phyloP scores from a whole-genome alignment of 1,284 basidiomycete species.

The Pisolithus thermaeus region DNA sequence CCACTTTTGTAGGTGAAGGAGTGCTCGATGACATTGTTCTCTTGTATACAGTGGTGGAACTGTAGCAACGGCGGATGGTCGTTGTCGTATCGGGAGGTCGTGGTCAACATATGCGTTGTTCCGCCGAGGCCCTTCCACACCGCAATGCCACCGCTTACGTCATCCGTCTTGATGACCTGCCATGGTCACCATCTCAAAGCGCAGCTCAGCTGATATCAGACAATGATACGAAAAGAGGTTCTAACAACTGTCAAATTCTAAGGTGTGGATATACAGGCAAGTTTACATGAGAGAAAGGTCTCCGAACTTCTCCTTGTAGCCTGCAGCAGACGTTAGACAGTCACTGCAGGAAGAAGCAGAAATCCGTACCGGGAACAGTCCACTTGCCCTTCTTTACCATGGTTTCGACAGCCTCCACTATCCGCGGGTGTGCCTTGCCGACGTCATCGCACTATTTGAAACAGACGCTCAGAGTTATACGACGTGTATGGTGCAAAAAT shows the following conservation, averaged over 20 bases:
- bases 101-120: neutral
- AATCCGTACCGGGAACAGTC: slow-evolving; percentile 81
- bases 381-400: slow-evolving; percentile 99
- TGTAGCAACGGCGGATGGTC: slow-evolving; percentile 4
- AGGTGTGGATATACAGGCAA: slow-evolving; percentile 18
- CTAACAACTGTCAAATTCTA: slow-evolving; percentile 6
- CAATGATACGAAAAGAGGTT: neutral
- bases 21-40: slow-evolving; percentile 68
- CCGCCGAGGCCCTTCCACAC: neutral
- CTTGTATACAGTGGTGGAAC: slow-evolving; percentile 31
- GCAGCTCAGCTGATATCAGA: too few species aligned
- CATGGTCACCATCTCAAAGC: too few species aligned
- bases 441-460: slow-evolving; percentile 76
- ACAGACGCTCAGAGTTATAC: neutral
- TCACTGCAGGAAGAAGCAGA: neutral
- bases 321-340: slow-evolving; percentile 32
- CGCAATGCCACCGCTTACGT: neutral
- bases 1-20: slow-evolving; percentile 70
- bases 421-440: slow-evolving; percentile 88
- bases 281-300: slow-evolving; percentile 84
- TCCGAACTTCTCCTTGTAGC: slow-evolving; percentile 92
- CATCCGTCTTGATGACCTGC: neutral
- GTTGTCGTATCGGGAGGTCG: neutral
- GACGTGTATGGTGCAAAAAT: neutral
- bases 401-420: slow-evolving; percentile 88